Conservation (phyloP, 208 protist genomes). For the Phytomonas sp. region DNA sequence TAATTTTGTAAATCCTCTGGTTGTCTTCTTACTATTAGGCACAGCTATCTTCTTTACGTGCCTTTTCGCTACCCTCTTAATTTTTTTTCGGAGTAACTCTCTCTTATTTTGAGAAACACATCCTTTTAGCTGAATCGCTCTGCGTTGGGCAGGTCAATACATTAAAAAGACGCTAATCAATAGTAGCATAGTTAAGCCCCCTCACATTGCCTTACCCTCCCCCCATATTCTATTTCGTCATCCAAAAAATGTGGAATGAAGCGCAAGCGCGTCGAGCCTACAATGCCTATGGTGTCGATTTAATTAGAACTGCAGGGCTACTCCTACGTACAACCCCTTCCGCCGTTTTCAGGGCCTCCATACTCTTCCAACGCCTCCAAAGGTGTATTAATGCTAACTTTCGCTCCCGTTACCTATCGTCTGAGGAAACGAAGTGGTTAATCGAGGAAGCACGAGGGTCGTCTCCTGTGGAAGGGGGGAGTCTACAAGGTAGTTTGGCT, state of each 20-base stretch:
- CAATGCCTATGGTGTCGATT: constrained; percentile 62
- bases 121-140: neutral
- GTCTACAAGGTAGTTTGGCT: neutral
- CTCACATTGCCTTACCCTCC: neutral
- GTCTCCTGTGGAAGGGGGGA: neutral
- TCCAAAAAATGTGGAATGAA: neutral
- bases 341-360: constrained; percentile 54
- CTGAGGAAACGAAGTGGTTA: neutral
- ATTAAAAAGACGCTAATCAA: constrained; percentile 3
- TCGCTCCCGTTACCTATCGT: constrained; percentile 23
- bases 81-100: neutral
- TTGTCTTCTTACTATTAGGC: neutral
- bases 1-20: constrained; percentile 6
- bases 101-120: neutral
- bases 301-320: constrained; percentile 61
- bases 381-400: constrained; percentile 25
- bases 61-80: too few species aligned
- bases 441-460: neutral
- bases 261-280: constrained; percentile 17
- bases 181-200: neutral
- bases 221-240: neutral
- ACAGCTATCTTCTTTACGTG: constrained; percentile 2
- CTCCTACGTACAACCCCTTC: constrained; percentile 55
- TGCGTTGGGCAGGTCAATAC: neutral
- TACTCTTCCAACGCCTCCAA: constrained; percentile 78